These are phyloP conservation scores for Crucihimalaya himalaica DNA, from an alignment of 345 rosid species.

Conservation along the genomic window DNA sequence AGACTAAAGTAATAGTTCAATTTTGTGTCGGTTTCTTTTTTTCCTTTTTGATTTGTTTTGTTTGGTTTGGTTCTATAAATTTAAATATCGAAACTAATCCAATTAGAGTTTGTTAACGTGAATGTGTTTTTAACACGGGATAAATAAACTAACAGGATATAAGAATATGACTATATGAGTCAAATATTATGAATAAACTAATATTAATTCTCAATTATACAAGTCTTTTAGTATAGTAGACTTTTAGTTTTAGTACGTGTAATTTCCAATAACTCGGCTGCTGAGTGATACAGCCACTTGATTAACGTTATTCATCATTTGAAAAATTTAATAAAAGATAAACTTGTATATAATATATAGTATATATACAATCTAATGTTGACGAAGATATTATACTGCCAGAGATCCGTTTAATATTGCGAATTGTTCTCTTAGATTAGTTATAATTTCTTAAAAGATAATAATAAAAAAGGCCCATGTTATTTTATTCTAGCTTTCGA, in stretches of 20 bases:
- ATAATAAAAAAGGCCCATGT: background rate
- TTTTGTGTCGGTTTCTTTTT: background rate
- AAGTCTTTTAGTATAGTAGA: slow-evolving; percentile 14
- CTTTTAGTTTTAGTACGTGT: background rate
- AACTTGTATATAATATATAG: no score
- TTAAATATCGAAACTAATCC: background rate
- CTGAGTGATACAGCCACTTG: slow-evolving; percentile 5
- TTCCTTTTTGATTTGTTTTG: background rate
- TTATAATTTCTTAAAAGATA: background rate
- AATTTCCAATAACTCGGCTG: slow-evolving; percentile 8
- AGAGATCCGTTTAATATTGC: slow-evolving; percentile 32
- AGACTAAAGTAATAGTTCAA: background rate
- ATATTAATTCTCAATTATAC: slow-evolving; percentile 3
- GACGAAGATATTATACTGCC: background rate
- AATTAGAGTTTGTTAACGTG: background rate
- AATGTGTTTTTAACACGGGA: background rate
- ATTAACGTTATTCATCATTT: slow-evolving; percentile 3
- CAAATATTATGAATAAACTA: background rate
- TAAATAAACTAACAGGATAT: background rate
- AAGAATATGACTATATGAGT: background rate
- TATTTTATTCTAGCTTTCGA: background rate
- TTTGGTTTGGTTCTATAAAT: background rate
- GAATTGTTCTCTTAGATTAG: slow-evolving; percentile 6
- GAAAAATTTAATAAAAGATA: background rate
- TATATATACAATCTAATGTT: background rate